Percentiles rank a stretch among this genome's conserved stretches.
Evolutionary conservation across 495 filamentous ascomycete species (phyloP).

Genomic region (Penicillium bovifimosum): DNA sequence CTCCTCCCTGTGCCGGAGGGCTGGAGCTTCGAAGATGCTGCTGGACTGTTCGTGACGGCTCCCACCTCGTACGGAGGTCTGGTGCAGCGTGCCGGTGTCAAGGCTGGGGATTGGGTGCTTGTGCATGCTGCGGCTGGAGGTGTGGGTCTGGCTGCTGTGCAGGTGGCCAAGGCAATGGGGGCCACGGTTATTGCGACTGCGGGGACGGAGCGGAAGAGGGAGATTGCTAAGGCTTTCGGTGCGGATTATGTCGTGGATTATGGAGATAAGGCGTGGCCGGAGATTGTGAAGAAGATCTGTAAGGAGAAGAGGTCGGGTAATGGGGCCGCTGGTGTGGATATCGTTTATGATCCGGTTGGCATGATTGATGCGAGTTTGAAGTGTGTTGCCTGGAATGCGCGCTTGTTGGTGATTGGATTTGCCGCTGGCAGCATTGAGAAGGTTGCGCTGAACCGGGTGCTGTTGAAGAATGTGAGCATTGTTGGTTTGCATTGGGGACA

Average conservation of each 20-base stretch:
- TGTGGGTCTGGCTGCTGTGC: conserved; percentile 86
- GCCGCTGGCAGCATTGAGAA: conserved; percentile 87
- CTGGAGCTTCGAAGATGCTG: conserved; percentile 79
- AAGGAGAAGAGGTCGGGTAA: conserved; percentile 50
- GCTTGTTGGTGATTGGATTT: conserved; percentile 84
- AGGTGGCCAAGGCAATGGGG: conserved; percentile 86
- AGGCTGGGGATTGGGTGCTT: conserved; percentile 78
- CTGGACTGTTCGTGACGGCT: conserved; percentile 85
- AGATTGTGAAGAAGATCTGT: conserved; percentile 66
- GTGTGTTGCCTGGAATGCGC: conserved; percentile 86
- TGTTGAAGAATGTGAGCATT: conserved; percentile 89
- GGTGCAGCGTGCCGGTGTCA: conserved; percentile 68
- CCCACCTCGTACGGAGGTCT: conserved; percentile 87
- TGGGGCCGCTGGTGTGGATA: conserved; percentile 67
- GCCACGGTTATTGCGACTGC: conserved; percentile 89
- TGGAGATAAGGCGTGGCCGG: conserved; percentile 62
- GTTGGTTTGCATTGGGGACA: conserved; percentile 90
- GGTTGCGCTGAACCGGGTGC: conserved; percentile 81
- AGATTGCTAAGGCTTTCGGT: conserved; percentile 71
- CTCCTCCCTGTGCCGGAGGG: conserved; percentile 70
- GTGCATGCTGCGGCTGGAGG: conserved; percentile 92
- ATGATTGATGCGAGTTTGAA: conserved; percentile 78
- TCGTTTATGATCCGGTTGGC: conserved; percentile 87
- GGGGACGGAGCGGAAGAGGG: conserved; percentile 68
- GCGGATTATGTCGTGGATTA: conserved; percentile 84